phyloP scores from a whole-genome alignment of 2,329 filamentous ascomycete species.

The Calonectria ilicicola region DNA sequence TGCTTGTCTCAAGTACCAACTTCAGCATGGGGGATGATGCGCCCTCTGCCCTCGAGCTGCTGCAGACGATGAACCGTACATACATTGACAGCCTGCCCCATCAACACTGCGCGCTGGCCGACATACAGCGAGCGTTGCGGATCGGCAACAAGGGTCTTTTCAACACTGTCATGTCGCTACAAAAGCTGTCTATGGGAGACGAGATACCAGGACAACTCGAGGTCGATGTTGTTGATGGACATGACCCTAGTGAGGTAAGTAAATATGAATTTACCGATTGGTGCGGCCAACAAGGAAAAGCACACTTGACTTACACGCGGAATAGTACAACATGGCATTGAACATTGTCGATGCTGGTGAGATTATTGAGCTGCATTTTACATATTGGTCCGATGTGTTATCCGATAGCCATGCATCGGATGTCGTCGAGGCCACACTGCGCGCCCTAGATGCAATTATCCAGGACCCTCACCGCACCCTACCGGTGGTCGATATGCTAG shows the following conservation, averaged over 20 bases:
- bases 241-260: neutral
- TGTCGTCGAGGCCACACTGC: neutral
- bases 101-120: neutral
- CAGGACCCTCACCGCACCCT: neutral
- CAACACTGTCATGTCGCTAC: conserved; percentile 4
- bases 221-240: neutral
- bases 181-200: neutral
- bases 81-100: neutral
- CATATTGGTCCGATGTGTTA: neutral
- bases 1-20: conserved; percentile 55
- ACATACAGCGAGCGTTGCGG: neutral
- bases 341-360: neutral
- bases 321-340: neutral
- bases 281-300: no score
- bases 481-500: neutral
- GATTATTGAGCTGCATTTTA: neutral
- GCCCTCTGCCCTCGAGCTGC: neutral
- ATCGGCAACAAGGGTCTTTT: conserved; percentile 1
- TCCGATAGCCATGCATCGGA: neutral
- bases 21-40: neutral
- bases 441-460: neutral
- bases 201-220: neutral
- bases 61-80: neutral
- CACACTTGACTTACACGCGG: no score
- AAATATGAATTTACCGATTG: no score